Conservation (phyloP, 2,329 filamentous ascomycete species). For the Ustilaginoidea virens region DNA sequence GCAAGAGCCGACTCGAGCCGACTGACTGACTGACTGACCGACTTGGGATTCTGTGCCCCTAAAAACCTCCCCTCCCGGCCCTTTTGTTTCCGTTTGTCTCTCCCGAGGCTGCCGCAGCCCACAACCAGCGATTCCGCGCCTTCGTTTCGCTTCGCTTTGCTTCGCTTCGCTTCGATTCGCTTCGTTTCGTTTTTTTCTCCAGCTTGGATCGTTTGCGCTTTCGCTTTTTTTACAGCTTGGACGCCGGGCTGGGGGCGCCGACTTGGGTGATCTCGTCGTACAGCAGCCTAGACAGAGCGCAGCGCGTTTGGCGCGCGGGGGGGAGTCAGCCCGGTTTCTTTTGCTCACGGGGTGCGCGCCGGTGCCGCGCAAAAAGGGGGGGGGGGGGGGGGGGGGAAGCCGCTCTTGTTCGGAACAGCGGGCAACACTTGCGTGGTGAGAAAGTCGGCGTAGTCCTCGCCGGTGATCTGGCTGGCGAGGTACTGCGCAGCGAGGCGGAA, state of each 20-base stretch:
- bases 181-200: not conserved
- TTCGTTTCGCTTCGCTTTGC: too few species aligned
- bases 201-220: not conserved
- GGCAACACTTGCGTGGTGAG: constrained; percentile 68
- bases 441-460: constrained; percentile 96
- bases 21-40: not conserved
- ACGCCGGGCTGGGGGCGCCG: constrained; percentile 42
- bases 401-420: too few species aligned
- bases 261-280: constrained; percentile 79
- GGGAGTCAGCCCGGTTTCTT: not conserved
- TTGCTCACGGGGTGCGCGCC: too few species aligned
- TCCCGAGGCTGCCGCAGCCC: too few species aligned
- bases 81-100: too few species aligned
- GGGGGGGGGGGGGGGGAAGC: too few species aligned
- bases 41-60: too few species aligned
- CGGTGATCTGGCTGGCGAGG: constrained; percentile 83
- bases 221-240: constrained; percentile 47
- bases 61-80: too few species aligned
- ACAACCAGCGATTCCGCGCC: too few species aligned
- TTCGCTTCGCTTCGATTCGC: too few species aligned
- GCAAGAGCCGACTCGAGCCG: too few species aligned
- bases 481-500: constrained; percentile 82
- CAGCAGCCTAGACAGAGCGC: constrained; percentile 43
- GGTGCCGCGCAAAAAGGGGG: too few species aligned
- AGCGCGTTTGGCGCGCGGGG: not conserved